Percentiles rank a stretch among this genome's conserved stretches.
These are phyloP conservation scores for Scleroderma bovista DNA, from an alignment of 768 basidiomycete species.

Conservation along the genomic window DNA sequence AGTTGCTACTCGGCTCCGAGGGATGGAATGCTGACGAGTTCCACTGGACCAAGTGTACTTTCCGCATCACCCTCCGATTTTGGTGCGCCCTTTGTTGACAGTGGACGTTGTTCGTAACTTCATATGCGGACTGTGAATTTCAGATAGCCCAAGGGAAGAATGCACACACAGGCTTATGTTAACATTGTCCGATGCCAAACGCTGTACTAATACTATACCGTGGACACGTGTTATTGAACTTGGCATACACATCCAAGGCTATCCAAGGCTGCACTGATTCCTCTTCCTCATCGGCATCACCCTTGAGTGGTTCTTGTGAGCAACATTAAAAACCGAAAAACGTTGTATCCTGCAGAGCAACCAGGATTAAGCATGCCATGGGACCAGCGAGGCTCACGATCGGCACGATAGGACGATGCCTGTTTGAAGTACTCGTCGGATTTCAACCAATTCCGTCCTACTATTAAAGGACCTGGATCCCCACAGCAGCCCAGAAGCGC, in stretches of 20 bases:
- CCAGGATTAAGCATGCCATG: conserved; percentile 41
- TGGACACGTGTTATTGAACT: conserved; percentile 85
- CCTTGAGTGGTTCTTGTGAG: conserved; percentile 75
- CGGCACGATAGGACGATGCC: conserved; percentile 67
- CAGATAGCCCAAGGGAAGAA: background rate
- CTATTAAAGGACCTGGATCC: too few relatives aligned
- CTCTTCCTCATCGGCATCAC: conserved; percentile 60
- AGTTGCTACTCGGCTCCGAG: conserved; percentile 88
- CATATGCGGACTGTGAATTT: background rate
- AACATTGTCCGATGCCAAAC: conserved; percentile 38
- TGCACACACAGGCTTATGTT: conserved; percentile 45
- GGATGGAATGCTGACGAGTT: conserved; percentile 88
- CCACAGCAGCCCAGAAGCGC: too few relatives aligned
- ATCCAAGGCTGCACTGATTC: conserved; percentile 31
- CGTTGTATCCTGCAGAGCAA: conserved; percentile 68
- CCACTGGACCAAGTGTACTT: conserved; percentile 48
- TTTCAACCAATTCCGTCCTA: too few relatives aligned
- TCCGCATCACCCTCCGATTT: conserved; percentile 36
- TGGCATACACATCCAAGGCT: conserved; percentile 84
- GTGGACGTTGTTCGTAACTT: conserved; percentile 44
- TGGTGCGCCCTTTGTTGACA: conserved; percentile 18
- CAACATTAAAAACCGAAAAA: conserved; percentile 61
- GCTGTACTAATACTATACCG: conserved; percentile 67
- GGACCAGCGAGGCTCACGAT: conserved; percentile 34
- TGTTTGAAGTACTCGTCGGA: too few relatives aligned